phyloP scores from a whole-genome alignment of 2,329 filamentous ascomycete species.

The Bipolaris bicolor region DNA sequence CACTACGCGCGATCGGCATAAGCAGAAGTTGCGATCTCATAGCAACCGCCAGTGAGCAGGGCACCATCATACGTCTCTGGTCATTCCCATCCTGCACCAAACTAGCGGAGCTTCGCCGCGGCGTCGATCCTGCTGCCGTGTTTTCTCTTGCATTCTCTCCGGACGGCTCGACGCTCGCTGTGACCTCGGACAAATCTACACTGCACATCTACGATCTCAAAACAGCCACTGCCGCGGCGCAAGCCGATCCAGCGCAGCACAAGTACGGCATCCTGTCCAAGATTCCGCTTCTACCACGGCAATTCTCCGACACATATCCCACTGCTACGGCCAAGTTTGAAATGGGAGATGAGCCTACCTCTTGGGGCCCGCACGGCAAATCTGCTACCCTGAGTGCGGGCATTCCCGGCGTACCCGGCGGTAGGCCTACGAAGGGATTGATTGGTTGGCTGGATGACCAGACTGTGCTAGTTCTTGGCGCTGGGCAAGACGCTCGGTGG shows the following conservation, averaged over 20 bases:
- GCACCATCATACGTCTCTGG: constrained; percentile 88
- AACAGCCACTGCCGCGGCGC: constrained; percentile 9
- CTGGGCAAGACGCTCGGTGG: constrained; percentile 82
- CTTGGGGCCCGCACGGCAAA: constrained; percentile 36
- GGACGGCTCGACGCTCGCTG: constrained; percentile 78
- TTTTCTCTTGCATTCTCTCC: constrained; percentile 90
- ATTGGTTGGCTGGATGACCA: constrained; percentile 83
- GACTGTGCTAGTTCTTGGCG: constrained; percentile 76
- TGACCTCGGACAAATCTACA: constrained; percentile 95
- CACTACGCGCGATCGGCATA: constrained; percentile 78
- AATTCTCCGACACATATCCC: constrained; percentile 90
- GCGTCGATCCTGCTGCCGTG: constrained; percentile 85
- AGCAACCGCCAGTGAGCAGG: constrained; percentile 90
- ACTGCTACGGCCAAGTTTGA: constrained; percentile 82
- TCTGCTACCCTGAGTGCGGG: constrained; percentile 52
- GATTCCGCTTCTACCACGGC: constrained; percentile 80
- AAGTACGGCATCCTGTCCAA: constrained; percentile 88
- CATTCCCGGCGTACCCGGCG: constrained; percentile 60
- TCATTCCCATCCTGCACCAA: constrained; percentile 79
- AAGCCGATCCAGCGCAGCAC: constrained; percentile 34
- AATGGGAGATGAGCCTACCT: constrained; percentile 72
- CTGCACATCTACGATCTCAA: constrained; percentile 92
- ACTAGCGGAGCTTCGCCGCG: constrained; percentile 82
- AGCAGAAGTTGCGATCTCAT: constrained; percentile 81
- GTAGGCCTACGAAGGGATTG: constrained; percentile 76